Evolutionary conservation across 306 rosid species (phyloP).

Genomic region (Nissolia schottii): DNA sequence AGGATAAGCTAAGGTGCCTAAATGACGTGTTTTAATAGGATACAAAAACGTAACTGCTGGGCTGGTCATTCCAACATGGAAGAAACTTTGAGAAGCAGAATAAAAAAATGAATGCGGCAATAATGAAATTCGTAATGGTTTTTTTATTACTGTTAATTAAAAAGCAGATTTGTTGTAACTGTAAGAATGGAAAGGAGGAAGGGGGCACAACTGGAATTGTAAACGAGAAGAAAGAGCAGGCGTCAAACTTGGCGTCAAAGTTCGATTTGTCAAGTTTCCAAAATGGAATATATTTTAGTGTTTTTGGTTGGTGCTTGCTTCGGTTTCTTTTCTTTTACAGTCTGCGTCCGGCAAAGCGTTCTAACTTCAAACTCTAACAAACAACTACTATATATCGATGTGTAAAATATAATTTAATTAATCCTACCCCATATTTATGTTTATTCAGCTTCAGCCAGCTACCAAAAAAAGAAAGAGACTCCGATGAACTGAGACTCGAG

Average conservation of each 20-base stretch:
- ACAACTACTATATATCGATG: too few relatives aligned
- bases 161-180: background rate
- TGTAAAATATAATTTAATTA: too few relatives aligned
- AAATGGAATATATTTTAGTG: constrained; percentile 8
- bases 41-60: background rate
- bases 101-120: background rate
- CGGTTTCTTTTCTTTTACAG: background rate
- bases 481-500: background rate
- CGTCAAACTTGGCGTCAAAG: constrained; percentile 3
- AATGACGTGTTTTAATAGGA: constrained; percentile 15
- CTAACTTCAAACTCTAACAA: background rate
- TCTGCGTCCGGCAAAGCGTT: background rate
- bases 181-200: background rate
- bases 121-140: background rate
- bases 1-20: background rate
- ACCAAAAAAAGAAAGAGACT: background rate
- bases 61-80: background rate
- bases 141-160: background rate
- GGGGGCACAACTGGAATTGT: background rate
- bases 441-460: background rate
- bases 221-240: background rate
- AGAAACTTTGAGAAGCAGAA: background rate
- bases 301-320: too few relatives aligned
- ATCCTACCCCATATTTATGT: too few relatives aligned
- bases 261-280: background rate